phyloP scores from a whole-genome alignment of 768 basidiomycete genomes.

The Pisolithus orientalis region DNA sequence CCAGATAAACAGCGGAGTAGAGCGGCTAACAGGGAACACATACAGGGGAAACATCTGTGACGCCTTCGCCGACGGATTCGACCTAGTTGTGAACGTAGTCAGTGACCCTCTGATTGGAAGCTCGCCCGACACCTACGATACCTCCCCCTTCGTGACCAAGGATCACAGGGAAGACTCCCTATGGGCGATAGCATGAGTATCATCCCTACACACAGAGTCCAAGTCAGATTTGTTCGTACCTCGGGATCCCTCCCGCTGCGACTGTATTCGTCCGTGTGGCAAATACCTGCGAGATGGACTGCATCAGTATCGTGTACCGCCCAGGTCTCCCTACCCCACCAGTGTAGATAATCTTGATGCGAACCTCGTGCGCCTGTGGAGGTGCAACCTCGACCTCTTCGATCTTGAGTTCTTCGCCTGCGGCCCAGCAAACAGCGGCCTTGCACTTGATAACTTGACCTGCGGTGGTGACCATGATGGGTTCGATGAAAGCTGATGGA shows the following conservation, averaged over 20 bases:
- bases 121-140: conserved; percentile 46
- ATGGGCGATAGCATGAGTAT: not conserved
- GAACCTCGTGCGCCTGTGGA: conserved; percentile 84
- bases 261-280: conserved; percentile 98
- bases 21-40: conserved; percentile 8
- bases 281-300: conserved; percentile 55
- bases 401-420: conserved; percentile 76
- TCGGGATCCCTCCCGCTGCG: conserved; percentile 95
- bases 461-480: conserved; percentile 62
- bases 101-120: not conserved
- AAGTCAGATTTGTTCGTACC: conserved; percentile 36
- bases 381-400: conserved; percentile 95
- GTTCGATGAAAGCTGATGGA: not conserved
- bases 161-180: conserved; percentile 90
- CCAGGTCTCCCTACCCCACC: conserved; percentile 39
- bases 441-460: conserved; percentile 83
- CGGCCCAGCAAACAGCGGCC: conserved; percentile 94
- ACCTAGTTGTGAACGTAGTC: conserved; percentile 46
- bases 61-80: conserved; percentile 95
- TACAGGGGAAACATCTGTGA: conserved; percentile 66
- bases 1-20: not conserved
- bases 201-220: not conserved
- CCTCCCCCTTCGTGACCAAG: conserved; percentile 95
- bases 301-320: conserved; percentile 3
- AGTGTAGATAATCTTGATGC: conserved; percentile 88